phyloP scores from a whole-genome alignment of 805 yeast genomes.

The Wickerhamia fluorescens region DNA sequence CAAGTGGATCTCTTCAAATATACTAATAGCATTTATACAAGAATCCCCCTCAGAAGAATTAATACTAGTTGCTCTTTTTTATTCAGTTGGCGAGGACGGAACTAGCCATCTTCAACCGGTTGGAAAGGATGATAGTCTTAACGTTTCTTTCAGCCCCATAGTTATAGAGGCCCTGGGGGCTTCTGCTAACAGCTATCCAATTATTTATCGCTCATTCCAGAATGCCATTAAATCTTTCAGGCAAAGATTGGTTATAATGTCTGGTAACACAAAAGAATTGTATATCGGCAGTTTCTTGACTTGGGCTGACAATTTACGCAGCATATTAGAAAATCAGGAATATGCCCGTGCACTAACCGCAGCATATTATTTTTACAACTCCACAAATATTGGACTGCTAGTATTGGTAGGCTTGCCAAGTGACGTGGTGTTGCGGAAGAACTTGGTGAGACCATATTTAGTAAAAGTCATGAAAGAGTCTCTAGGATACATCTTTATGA shows the following conservation, averaged over 20 bases:
- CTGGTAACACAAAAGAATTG: slow-evolving; percentile 34
- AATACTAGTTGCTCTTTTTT: slow-evolving; percentile 1
- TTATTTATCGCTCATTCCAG: slow-evolving; percentile 5
- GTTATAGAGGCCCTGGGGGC: no score
- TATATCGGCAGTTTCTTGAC: slow-evolving; percentile 53
- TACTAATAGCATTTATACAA: slow-evolving; percentile 18
- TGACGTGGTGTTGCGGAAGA: slow-evolving; percentile 35
- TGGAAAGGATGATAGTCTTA: slow-evolving; percentile 22
- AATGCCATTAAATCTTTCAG: slow-evolving; percentile 16
- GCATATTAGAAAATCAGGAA: slow-evolving; percentile 39
- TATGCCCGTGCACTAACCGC: slow-evolving; percentile 51
- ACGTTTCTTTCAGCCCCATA: no score
- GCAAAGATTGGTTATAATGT: slow-evolving; percentile 15
- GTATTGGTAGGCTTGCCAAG: slow-evolving; percentile 53
- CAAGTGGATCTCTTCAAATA: slow-evolving; percentile 43
- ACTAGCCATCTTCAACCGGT: slow-evolving; percentile 1
- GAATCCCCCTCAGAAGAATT: slow-evolving; percentile 2
- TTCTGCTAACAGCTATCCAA: no score
- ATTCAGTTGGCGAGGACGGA: no score
- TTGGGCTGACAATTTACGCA: slow-evolving; percentile 63
- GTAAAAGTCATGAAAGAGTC: slow-evolving; percentile 51
- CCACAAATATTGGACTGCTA: slow-evolving; percentile 39
- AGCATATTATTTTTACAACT: slow-evolving; percentile 45
- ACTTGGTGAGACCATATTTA: slow-evolving; percentile 45
- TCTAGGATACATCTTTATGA: slow-evolving; percentile 32